Evolutionary conservation across 371 early-diverging fungal genomes (phyloP).

Genomic region (Zancudomyces culisetae): DNA sequence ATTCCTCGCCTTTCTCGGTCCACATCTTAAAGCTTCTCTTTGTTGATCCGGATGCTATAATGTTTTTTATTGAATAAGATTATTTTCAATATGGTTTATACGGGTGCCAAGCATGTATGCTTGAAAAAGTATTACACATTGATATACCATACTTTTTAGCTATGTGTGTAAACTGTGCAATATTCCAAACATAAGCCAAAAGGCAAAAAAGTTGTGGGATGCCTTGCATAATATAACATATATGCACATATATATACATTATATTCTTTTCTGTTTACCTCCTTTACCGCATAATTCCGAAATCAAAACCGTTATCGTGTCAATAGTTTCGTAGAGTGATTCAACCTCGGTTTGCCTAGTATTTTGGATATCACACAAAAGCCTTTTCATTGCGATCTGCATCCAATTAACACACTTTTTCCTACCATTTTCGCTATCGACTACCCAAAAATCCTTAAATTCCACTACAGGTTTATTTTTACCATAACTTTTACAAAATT

Average conservation of each 20-base stretch:
- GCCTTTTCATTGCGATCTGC: not conserved
- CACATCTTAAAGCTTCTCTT: not conserved
- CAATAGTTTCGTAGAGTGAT: not conserved
- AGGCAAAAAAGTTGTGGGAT: not conserved
- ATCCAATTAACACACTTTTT: constrained; percentile 1
- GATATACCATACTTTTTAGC: not conserved
- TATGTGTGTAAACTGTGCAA: not conserved
- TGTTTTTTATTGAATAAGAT: too few relatives aligned
- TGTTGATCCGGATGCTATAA: constrained; percentile 1
- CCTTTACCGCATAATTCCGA: constrained; percentile 3
- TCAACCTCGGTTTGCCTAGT: not conserved
- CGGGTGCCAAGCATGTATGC: too few relatives aligned
- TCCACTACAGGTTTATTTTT: too few relatives aligned
- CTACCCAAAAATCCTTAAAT: too few relatives aligned
- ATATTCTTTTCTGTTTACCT: not conserved
- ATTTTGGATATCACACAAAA: not conserved
- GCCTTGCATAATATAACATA: not conserved
- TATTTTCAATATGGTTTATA: too few relatives aligned
- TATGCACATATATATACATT: not conserved
- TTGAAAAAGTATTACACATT: too few relatives aligned
- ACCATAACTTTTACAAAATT: too few relatives aligned
- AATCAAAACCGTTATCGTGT: not conserved
- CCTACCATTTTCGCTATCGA: not conserved
- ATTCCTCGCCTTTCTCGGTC: not conserved
- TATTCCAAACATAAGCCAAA: not conserved